These are phyloP conservation scores for Phyllosticta citrichinensis DNA, from an alignment of 2,329 filamentous ascomycete genomes.

Conservation along the genomic window DNA sequence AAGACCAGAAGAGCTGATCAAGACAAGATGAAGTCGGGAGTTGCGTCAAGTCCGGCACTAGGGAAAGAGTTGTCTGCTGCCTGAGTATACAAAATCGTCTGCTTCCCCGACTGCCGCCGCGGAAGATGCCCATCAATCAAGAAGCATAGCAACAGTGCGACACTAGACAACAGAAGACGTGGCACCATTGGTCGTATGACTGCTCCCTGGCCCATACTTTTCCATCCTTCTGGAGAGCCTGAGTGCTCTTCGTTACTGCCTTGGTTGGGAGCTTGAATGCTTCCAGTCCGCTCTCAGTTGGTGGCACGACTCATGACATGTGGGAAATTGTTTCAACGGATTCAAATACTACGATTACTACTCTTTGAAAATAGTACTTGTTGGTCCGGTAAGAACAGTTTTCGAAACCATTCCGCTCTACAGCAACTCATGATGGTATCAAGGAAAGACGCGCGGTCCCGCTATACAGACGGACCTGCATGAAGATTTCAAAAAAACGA, in stretches of 20 bases:
- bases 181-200: too few relatives aligned
- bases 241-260: too few relatives aligned
- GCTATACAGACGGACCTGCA: neutral
- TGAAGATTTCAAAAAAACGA: neutral
- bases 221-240: too few relatives aligned
- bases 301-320: neutral
- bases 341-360: neutral
- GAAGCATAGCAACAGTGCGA: too few relatives aligned
- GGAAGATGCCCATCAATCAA: too few relatives aligned
- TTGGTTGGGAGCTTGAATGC: too few relatives aligned
- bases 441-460: neutral
- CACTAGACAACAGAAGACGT: too few relatives aligned
- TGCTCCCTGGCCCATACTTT: too few relatives aligned
- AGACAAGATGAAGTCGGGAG: neutral
- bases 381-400: neutral
- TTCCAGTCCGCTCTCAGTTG: too few relatives aligned
- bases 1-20: constrained; percentile 15
- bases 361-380: neutral
- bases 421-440: neutral
- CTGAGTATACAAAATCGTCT: neutral
- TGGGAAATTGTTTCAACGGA: neutral
- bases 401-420: neutral
- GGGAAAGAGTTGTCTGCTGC: neutral
- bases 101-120: too few relatives aligned
- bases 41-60: neutral